Conservation (phyloP, 1,139 yeast species). For the Chernovozyma sophiae-reginae region DNA sequence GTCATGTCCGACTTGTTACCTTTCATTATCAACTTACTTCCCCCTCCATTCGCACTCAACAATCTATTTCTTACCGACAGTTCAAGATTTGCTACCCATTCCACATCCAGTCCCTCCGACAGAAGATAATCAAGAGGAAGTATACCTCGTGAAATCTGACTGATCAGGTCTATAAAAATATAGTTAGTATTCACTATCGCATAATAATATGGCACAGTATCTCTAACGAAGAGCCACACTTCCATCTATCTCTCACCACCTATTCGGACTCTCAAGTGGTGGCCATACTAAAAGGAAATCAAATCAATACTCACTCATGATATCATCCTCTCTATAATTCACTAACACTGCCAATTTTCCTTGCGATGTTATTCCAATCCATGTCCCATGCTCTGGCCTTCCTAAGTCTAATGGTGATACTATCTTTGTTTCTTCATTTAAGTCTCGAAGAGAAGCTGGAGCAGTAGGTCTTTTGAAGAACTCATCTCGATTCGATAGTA, state of each 20-base stretch:
- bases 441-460: conserved; percentile 48
- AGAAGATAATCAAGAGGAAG: conserved; percentile 58
- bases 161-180: conserved; percentile 16
- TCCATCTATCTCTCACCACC: too few relatives aligned
- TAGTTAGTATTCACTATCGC: neutral
- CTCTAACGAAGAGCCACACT: neutral
- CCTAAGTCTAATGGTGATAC: conserved; percentile 77
- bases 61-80: conserved; percentile 22
- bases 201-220: too few relatives aligned
- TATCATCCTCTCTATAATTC: conserved; percentile 54
- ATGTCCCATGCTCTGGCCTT: conserved; percentile 76
- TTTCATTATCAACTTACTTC: too few relatives aligned
- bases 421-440: conserved; percentile 30
- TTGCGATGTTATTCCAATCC: conserved; percentile 71
- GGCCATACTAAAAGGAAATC: neutral
- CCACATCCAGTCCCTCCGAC: conserved; percentile 33
- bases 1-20: neutral
- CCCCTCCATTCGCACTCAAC: neutral
- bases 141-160: conserved; percentile 66
- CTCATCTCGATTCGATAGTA: conserved; percentile 85
- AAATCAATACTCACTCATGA: conserved; percentile 19
- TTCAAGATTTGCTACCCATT: conserved; percentile 44
- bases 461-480: conserved; percentile 69
- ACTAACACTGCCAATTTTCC: conserved; percentile 74
- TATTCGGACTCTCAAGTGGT: conserved; percentile 6